These are phyloP conservation scores for Fusarium sp. DNA, from an alignment of 2,329 filamentous ascomycete genomes.

Conservation along the genomic window DNA sequence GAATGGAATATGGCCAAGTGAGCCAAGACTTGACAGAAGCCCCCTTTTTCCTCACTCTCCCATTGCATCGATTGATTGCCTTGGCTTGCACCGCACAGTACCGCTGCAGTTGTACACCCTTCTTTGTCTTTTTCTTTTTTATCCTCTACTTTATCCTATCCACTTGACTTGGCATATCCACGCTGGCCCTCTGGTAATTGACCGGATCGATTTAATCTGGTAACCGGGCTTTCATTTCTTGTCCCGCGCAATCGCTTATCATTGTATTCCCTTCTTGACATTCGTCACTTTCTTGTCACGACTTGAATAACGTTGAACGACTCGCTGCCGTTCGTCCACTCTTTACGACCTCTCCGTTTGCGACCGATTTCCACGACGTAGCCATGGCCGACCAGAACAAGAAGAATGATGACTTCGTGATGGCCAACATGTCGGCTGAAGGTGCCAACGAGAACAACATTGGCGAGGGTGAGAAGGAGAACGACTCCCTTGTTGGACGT, in stretches of 20 bases:
- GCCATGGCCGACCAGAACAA: constrained; percentile 38
- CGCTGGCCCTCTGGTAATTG: constrained; percentile 23
- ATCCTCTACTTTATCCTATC: constrained; percentile 19
- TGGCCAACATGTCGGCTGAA: constrained; percentile 33
- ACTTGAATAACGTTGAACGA: constrained; percentile 32
- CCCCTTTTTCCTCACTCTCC: constrained; percentile 19
- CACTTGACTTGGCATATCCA: constrained; percentile 30
- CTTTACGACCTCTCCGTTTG: constrained; percentile 24
- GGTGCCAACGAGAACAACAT: constrained; percentile 28
- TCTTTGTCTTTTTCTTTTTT: constrained; percentile 5
- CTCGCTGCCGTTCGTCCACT: constrained; percentile 40
- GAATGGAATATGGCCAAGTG: constrained; percentile 19
- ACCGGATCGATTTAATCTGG: constrained; percentile 29
- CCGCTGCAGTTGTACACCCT: constrained; percentile 18
- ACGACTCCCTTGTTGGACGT: constrained; percentile 36
- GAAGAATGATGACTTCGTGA: constrained; percentile 42
- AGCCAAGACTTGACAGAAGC: constrained; percentile 18
- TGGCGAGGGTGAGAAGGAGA: constrained; percentile 38
- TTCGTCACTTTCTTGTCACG: constrained; percentile 17
- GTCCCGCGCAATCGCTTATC: constrained; percentile 9
- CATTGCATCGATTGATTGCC: constrained; percentile 5
- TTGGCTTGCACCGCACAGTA: constrained; percentile 12
- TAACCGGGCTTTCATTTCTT: constrained; percentile 14
- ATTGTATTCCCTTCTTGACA: constrained; percentile 10
- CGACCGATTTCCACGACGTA: constrained; percentile 11